Evolutionary conservation across 139 green algal species (phyloP), one percentile per base, ranked within the genome.

Genomic region (Chlorella vulgaris): DNA sequence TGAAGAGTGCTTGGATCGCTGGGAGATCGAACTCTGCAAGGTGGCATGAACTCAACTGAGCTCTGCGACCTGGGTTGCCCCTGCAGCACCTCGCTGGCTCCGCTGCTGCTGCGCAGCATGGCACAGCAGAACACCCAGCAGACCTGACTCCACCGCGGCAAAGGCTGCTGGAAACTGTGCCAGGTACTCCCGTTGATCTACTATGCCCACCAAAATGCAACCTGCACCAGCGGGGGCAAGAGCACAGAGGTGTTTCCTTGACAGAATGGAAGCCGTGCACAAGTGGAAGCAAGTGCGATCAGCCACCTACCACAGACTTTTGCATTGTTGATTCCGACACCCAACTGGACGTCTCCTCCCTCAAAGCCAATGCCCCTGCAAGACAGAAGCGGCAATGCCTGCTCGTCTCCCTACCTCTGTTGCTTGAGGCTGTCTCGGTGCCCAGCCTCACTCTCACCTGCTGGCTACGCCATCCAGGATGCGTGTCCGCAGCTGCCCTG

Each of bases 281-380:
- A 58, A 58, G 15, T 58, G 47, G n/a, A n/a, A n/a, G n/a, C 50
- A 15, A 60, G 15, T 60, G 50, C 50, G 50, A 60, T 60, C 50
- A 60, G 50, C 19, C 65, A 21, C 74, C 24, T n/a, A 81, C 77
- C 83, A 63, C 83, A 87, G 24, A 87, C 63, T 73, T 87, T 87
- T 74, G 82, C 76, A 61, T 83, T 82, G 73, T 87, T 87, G 66
- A 81, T 82, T 39, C 61, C 66, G 29, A 85, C 18, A 0, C 83
- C 83, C 3, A 85, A 39, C 18, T 68, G 36, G 2, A 87, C 18
- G 43, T 81, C n/a, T n/a, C n/a, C n/a, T n/a, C n/a, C n/a, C n/a
- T n/a, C n/a, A n/a, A n/a, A n/a, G n/a, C n/a, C n/a, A n/a, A n/a
- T n/a, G n/a, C n/a, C n/a, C n/a, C n/a, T n/a, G n/a, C n/a, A n/a